Evolutionary conservation across 768 basidiomycete genomes (phyloP).

Genomic region (Rossbeevera mucosa): DNA sequence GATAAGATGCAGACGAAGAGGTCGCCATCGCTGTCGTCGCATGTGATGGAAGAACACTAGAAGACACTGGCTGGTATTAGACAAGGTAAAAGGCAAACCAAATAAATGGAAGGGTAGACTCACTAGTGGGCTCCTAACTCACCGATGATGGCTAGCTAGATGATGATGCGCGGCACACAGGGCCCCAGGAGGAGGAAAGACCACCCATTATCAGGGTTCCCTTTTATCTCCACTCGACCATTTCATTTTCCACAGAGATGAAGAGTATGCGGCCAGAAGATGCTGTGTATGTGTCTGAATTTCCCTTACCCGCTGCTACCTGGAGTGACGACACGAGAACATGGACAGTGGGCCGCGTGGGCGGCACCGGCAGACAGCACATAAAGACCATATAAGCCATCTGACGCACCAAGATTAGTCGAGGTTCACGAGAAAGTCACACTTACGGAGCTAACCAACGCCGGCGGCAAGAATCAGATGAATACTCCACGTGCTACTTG

Average conservation of each 20-base stretch:
- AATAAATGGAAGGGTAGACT: neutral
- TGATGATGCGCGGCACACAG: neutral
- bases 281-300: neutral
- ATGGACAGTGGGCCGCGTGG: neutral
- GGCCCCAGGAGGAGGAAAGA: neutral
- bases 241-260: neutral
- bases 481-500: neutral
- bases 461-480: neutral
- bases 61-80: neutral
- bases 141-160: neutral
- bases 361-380: neutral
- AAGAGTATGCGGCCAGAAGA: neutral
- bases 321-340: neutral
- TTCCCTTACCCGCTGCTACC: neutral
- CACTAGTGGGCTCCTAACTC: neutral
- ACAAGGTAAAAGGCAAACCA: neutral
- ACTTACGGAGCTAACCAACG: neutral
- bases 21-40: neutral
- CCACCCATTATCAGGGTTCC: neutral
- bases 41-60: neutral
- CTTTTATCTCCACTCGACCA: neutral
- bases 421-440: neutral
- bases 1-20: neutral
- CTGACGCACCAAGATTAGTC: neutral
- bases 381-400: neutral